Base-by-base conservation (phyloP, 352 stramenopile genomes). In the Globisporangium cederbergense region DNA sequence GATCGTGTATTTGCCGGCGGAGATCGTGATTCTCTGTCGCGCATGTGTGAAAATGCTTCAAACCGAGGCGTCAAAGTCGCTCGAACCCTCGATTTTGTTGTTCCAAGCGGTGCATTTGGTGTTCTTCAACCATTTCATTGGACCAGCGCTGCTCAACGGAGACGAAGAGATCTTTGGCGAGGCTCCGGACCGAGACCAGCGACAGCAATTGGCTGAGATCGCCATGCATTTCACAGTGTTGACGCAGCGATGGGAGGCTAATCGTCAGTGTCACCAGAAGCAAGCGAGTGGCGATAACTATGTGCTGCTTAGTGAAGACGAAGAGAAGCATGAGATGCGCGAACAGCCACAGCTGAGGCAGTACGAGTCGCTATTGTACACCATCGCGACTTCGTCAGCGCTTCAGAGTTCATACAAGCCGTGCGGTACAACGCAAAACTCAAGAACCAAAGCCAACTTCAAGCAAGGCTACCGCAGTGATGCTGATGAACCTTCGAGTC, bases 121-220 rank as follows among this genome's bases (percentile, higher is more conserved):
- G n/a, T 88, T 93, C 22, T 91, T 90, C 64, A 81, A 86, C 46
- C 81, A 93, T 52, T 89, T 89, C 60, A 51, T 93, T 13, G 78
- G 70, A 6, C 78, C 80, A 36, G 72, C 68, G 11, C 32, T 93
- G 36, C 45, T 73, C 18, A 81, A 80, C 43, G 54, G 68, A 45
- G 45, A 13, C 1, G 50, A 76, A 30, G 58, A 58, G 1, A 52
- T 69, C 18, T 3, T 55, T 54, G 50, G 49, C 18, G 69, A 64
- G 47, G 14, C 20, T 8, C 47, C 51, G 2, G 72, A 63, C 9
- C 40, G 25, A 30, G 53, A 58, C 2, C 54, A 76, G 56, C 64
- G 65, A 49, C 62, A 47, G 10, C 47, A 10, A 5, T 46, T 81
- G 20, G 16, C 45, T 45, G 46, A 25, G 0, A 59, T 77, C 13